Evolutionary conservation across 192 early-diverging fungal genomes (phyloP).

Genomic region (Obelidium mucronatum): DNA sequence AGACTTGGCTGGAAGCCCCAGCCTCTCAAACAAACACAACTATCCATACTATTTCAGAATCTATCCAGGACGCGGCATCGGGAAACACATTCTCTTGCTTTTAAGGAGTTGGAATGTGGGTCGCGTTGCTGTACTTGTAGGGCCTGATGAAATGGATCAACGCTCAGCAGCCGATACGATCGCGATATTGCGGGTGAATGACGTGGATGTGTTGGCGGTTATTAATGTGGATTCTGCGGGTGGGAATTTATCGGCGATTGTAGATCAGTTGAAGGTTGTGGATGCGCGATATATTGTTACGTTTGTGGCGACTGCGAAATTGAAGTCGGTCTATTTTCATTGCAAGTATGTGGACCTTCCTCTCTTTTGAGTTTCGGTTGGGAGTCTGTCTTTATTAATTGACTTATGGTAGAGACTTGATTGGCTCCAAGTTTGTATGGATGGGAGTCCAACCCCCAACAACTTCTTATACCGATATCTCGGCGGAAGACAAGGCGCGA

Average conservation of each 20-base stretch:
- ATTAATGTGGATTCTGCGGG: neutral
- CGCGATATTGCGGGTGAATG: neutral
- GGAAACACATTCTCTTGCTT: neutral
- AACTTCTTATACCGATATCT: no score
- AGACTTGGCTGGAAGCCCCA: neutral
- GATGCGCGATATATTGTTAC: constrained; percentile 24
- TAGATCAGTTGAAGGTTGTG: neutral
- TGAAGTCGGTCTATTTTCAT: constrained; percentile 16
- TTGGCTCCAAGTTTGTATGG: neutral
- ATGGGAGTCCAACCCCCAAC: neutral
- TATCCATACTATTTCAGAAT: constrained; percentile 25
- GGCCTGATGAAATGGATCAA: neutral
- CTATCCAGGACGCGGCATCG: constrained; percentile 3
- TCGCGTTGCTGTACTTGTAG: constrained; percentile 8
- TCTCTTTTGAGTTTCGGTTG: neutral
- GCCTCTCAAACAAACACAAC: constrained; percentile 13
- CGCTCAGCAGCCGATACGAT: neutral
- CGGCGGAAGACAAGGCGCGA: neutral
- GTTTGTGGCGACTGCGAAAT: neutral
- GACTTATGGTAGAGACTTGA: neutral
- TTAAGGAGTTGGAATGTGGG: constrained; percentile 6
- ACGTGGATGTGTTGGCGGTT: neutral
- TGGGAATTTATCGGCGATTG: no score
- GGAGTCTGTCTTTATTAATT: neutral
- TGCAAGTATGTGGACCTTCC: no score